phyloP scores from a whole-genome alignment of 148 eudicot genomes.

The Camellia granthamiana region DNA sequence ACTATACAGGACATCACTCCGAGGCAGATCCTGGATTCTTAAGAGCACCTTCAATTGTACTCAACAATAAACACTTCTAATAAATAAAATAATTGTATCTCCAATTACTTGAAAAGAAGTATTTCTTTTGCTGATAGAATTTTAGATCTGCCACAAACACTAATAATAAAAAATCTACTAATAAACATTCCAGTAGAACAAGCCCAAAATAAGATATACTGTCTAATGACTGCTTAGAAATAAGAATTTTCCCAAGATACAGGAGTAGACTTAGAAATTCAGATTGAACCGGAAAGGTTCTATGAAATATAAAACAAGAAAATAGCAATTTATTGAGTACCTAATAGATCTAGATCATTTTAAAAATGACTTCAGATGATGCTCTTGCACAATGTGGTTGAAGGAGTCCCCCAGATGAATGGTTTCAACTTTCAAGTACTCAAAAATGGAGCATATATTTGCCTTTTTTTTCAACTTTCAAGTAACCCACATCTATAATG shows the following conservation, averaged over 20 bases:
- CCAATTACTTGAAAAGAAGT: not conserved
- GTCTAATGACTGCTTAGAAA: not conserved
- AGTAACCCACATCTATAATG: no score
- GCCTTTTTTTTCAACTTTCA: no score
- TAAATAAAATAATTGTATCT: not conserved
- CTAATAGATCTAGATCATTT: no score
- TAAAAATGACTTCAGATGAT: no score
- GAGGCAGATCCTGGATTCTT: slow-evolving; percentile 62
- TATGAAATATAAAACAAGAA: no score
- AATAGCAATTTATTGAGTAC: no score
- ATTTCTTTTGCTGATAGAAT: not conserved
- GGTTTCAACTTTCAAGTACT: no score
- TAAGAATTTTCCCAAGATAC: not conserved
- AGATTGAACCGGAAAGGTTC: no score
- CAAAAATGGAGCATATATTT: no score
- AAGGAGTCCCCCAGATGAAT: no score
- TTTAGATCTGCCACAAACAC: not conserved
- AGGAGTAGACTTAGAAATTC: not conserved
- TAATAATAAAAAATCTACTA: not conserved
- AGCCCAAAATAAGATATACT: not conserved
- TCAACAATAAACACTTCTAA: not conserved
- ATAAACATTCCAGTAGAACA: not conserved
- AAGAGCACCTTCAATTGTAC: not conserved
- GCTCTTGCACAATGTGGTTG: no score
- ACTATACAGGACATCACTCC: slow-evolving; percentile 71